A percentile compares a stretch with the other conserved stretches of the same genome.
These are phyloP conservation scores for Plasmodium coatneyi DNA, from an alignment of 169 alveolate genomes.

Conservation along the genomic window DNA sequence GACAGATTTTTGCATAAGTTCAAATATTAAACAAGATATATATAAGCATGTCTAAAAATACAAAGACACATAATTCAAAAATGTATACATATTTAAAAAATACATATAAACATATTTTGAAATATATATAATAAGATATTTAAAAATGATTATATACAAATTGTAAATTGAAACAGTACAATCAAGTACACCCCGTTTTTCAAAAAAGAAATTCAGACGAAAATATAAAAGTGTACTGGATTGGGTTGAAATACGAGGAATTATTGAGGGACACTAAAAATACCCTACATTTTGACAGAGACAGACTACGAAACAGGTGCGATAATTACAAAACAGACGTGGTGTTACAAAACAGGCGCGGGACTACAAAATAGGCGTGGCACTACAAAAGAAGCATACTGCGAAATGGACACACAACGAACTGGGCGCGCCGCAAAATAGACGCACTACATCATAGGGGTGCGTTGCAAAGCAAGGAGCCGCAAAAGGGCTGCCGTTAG, in stretches of 20 bases:
- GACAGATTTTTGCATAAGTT: neutral
- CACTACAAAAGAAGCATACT: neutral
- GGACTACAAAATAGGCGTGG: neutral
- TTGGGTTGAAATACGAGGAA: neutral
- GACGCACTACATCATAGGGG: neutral
- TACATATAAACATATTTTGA: constrained; percentile 2
- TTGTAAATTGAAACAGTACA: neutral
- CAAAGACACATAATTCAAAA: neutral
- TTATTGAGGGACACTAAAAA: neutral
- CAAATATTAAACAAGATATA: constrained; percentile 10
- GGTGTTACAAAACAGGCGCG: neutral
- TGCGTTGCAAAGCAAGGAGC: neutral
- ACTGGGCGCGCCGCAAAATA: neutral
- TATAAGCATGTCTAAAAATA: constrained; percentile 10
- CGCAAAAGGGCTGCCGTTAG: neutral
- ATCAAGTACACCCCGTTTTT: neutral
- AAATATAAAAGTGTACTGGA: neutral
- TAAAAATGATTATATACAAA: constrained; percentile 3
- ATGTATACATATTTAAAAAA: neutral
- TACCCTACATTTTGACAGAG: neutral
- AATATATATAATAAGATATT: neutral
- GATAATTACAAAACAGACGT: neutral
- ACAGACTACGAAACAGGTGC: neutral
- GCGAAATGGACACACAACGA: neutral
- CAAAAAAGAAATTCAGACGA: neutral